Conservation (phyloP, 1,139 yeast genomes). For the Candida tropicalis region DNA sequence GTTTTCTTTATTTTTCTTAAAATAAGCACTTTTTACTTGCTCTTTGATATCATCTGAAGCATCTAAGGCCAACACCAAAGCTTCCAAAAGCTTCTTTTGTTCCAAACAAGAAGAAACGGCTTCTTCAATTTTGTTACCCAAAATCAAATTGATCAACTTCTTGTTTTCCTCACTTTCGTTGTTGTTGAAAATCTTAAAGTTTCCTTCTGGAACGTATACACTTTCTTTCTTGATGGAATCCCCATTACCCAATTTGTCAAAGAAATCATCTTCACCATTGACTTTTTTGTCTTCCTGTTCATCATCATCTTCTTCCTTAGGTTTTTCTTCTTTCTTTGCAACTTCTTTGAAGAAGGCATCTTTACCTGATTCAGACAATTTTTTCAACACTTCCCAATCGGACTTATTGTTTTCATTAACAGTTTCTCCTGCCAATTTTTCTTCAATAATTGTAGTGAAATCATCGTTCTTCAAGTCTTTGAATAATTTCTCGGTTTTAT, state of each 20-base stretch:
- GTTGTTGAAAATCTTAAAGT: conserved; percentile 36
- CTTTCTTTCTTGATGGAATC: conserved; percentile 20
- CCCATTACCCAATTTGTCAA: conserved; percentile 45
- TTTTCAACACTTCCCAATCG: conserved; percentile 78
- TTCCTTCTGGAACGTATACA: conserved; percentile 47
- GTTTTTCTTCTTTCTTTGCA: conserved; percentile 2
- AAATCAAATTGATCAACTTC: conserved; percentile 56
- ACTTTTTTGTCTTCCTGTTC: conserved; percentile 28
- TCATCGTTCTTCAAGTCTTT: conserved; percentile 62
- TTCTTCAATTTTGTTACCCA: conserved; percentile 62
- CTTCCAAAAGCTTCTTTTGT: conserved; percentile 70
- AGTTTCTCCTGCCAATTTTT: conserved; percentile 44
- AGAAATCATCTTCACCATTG: conserved; percentile 49
- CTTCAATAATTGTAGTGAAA: conserved; percentile 55
- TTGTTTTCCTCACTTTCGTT: conserved; percentile 31
- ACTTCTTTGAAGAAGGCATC: conserved; percentile 29
- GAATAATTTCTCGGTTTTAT: conserved; percentile 50
- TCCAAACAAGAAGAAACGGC: conserved; percentile 74
- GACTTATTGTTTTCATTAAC: conserved; percentile 50
- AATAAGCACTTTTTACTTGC: conserved; percentile 72
- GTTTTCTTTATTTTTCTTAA: conserved; percentile 56
- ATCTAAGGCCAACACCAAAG: conserved; percentile 77
- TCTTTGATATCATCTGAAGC: conserved; percentile 64
- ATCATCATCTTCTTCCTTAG: conserved; percentile 19
- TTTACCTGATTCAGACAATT: conserved; percentile 56